These are phyloP conservation scores for Trichoderma sp. DNA, from an alignment of 2,329 filamentous ascomycete genomes.

Conservation along the genomic window DNA sequence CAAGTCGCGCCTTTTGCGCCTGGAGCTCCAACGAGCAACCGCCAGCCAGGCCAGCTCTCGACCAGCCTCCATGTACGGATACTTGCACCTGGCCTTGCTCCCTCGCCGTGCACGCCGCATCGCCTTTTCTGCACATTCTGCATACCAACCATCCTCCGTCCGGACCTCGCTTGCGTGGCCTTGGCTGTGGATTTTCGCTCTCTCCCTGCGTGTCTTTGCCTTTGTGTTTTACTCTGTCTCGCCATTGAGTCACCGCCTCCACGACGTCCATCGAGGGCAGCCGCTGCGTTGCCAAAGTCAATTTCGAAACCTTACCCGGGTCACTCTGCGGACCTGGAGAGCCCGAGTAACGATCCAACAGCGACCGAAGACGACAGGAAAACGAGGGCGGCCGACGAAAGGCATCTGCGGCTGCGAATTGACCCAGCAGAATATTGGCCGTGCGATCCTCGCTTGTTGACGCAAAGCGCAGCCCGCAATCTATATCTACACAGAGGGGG, in stretches of 20 bases:
- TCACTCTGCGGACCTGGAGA: constrained; percentile 6
- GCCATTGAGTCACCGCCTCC: constrained; percentile 24
- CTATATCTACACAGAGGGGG: constrained; percentile 9
- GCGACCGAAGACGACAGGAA: not conserved
- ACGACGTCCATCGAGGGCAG: constrained; percentile 9
- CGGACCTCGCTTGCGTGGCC: constrained; percentile 18
- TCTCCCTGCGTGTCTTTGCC: constrained; percentile 23
- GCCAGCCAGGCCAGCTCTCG: not conserved
- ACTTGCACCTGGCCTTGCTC: constrained; percentile 16
- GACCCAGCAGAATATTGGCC: constrained; percentile 12
- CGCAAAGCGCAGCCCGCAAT: constrained; percentile 13
- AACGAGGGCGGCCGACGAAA: not conserved
- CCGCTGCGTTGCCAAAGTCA: constrained; percentile 18
- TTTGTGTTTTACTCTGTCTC: constrained; percentile 26
- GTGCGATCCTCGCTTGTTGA: constrained; percentile 16
- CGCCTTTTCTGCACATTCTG: not conserved
- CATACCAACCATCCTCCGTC: constrained; percentile 30
- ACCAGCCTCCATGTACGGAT: constrained; percentile 1
- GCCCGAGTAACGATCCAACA: not conserved
- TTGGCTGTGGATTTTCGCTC: constrained; percentile 13
- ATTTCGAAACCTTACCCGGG: constrained; percentile 18
- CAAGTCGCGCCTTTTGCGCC: constrained; percentile 27
- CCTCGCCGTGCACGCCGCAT: constrained; percentile 13
- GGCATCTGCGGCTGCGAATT: constrained; percentile 16
- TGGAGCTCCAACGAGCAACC: not conserved